Percentiles rank a stretch among this genome's conserved stretches.
Conservation (phyloP, 768 basidiomycete genomes). For the Phallus indusiatus region DNA sequence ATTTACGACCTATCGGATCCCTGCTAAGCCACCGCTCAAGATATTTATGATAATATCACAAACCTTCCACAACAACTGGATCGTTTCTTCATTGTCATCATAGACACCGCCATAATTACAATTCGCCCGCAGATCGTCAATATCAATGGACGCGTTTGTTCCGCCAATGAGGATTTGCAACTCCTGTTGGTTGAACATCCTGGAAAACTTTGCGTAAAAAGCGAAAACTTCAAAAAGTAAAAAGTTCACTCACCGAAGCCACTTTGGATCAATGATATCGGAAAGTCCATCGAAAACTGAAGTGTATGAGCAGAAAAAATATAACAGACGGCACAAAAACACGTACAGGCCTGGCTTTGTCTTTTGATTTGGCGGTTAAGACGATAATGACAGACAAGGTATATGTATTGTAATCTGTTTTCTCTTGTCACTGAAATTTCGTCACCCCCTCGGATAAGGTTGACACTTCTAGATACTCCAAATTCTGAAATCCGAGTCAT, state of each 20-base stretch:
- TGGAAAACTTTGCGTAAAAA: slow-evolving; percentile 19
- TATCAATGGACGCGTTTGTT: slow-evolving; percentile 73
- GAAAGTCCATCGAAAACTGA: slow-evolving; percentile 81
- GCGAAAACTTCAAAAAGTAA: not conserved
- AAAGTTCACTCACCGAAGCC: slow-evolving; percentile 49
- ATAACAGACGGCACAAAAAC: not conserved
- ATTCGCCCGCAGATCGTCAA: slow-evolving; percentile 69
- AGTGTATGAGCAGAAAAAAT: not conserved
- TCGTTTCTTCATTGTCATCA: slow-evolving; percentile 58
- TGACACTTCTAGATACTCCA: slow-evolving; percentile 62
- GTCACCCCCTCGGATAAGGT: slow-evolving; percentile 75
- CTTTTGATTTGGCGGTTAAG: slow-evolving; percentile 80
- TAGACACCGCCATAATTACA: slow-evolving; percentile 81
- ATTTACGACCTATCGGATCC: slow-evolving; percentile 52
- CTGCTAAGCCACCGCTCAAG: not conserved
- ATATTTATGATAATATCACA: slow-evolving; percentile 15
- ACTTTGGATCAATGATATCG: slow-evolving; percentile 86
- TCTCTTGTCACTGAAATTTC: slow-evolving; percentile 80
- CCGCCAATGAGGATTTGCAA: slow-evolving; percentile 87
- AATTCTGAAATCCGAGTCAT: slow-evolving; percentile 48
- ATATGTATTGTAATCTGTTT: slow-evolving; percentile 85
- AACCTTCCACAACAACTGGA: slow-evolving; percentile 78
- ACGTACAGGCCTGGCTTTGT: slow-evolving; percentile 57
- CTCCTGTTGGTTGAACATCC: slow-evolving; percentile 98
- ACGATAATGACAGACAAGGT: slow-evolving; percentile 79